phyloP scores from a whole-genome alignment of 306 rosid species.

The Canavalia ensiformis region DNA sequence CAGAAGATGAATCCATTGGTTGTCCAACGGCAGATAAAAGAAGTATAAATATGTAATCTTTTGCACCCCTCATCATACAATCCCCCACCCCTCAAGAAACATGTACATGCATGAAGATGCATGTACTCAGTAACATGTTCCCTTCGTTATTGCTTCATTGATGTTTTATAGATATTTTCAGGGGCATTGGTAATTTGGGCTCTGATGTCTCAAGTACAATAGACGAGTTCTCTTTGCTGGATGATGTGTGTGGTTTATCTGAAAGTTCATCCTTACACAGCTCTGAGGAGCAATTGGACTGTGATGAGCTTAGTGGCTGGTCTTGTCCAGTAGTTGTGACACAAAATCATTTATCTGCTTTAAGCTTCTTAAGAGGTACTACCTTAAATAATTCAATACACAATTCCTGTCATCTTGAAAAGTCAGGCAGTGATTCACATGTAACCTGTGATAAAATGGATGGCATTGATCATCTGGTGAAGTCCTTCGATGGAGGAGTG shows the following conservation, averaged over 20 bases:
- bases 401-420: constrained; percentile 56
- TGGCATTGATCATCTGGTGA: constrained; percentile 41
- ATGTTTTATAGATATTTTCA: constrained; percentile 60
- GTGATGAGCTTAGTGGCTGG: constrained; percentile 57
- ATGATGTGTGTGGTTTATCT: constrained; percentile 60
- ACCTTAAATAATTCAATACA: constrained; percentile 51
- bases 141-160: constrained; percentile 47
- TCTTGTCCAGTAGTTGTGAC: constrained; percentile 52
- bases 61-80: constrained; percentile 38
- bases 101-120: constrained; percentile 37
- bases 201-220: constrained; percentile 67
- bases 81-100: constrained; percentile 24
- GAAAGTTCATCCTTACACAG: constrained; percentile 67
- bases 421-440: constrained; percentile 50
- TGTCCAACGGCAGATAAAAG: constrained; percentile 55
- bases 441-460: constrained; percentile 53
- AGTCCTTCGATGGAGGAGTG: constrained; percentile 51
- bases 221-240: constrained; percentile 58
- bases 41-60: constrained; percentile 68
- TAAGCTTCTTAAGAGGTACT: constrained; percentile 63
- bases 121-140: constrained; percentile 29
- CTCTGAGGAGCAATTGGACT: constrained; percentile 67
- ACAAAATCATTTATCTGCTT: constrained; percentile 64
- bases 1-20: constrained; percentile 52
- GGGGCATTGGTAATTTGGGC: constrained; percentile 57